phyloP scores from a whole-genome alignment of 176 grass and related monocot species.

The Oryza officinalis region DNA sequence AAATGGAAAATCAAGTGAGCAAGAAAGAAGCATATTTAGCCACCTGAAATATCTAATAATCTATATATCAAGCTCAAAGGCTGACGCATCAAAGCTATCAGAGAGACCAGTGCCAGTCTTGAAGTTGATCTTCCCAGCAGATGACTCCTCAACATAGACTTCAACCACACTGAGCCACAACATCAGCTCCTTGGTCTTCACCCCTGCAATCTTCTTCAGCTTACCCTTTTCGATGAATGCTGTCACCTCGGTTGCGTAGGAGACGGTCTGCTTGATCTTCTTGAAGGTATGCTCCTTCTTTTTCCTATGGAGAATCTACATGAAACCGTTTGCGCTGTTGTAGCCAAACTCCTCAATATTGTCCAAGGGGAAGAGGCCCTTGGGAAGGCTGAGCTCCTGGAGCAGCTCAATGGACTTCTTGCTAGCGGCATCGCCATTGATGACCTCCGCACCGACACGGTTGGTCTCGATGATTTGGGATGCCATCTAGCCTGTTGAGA shows the following conservation, averaged over 20 bases:
- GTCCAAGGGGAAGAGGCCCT: no score
- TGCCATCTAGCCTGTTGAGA: no score
- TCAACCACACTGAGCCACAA: background rate
- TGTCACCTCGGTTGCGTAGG: background rate
- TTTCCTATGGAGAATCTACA: no score
- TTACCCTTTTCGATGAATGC: constrained; percentile 13
- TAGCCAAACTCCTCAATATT: background rate
- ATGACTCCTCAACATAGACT: constrained; percentile 5
- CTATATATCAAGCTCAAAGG: background rate
- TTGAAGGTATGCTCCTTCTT: no score
- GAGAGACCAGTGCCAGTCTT: background rate
- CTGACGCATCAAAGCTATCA: background rate
- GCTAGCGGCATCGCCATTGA: no score
- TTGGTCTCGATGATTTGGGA: no score
- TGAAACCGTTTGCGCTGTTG: background rate
- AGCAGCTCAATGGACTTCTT: no score
- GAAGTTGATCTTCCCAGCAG: background rate
- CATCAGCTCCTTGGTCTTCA: constrained; percentile 16
- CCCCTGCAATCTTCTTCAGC: background rate
- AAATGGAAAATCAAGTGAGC: background rate
- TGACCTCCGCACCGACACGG: no score
- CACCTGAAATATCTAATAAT: background rate
- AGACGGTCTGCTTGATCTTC: constrained; percentile 36
- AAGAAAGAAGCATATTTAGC: background rate
- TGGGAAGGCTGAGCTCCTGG: no score